phyloP scores from a whole-genome alignment of 2,329 filamentous ascomycete genomes.

The Aspergillus pseudoviridinutans region DNA sequence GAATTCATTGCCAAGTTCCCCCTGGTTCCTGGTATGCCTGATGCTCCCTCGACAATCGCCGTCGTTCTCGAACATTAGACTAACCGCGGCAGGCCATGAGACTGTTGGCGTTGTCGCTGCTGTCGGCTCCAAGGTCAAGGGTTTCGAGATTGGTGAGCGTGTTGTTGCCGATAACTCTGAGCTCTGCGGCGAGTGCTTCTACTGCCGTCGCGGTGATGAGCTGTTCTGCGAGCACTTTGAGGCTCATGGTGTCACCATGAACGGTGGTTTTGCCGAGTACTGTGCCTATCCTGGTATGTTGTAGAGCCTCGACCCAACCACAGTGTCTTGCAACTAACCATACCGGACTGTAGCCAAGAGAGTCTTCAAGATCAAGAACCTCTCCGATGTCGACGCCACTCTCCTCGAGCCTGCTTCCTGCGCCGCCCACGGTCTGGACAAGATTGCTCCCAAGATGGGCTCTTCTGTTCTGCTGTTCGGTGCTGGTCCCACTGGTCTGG shows the following conservation, averaged over 20 bases:
- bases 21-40: constrained; percentile 50
- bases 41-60: constrained; percentile 1
- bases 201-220: constrained; percentile 65
- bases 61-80: neutral
- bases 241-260: constrained; percentile 56
- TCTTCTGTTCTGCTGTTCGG: constrained; percentile 66
- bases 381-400: constrained; percentile 65
- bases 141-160: constrained; percentile 59
- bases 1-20: constrained; percentile 64
- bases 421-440: constrained; percentile 66
- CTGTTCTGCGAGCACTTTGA: constrained; percentile 67
- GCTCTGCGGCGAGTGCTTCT: constrained; percentile 68
- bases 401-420: constrained; percentile 68
- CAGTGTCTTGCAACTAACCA: neutral
- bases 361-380: constrained; percentile 65
- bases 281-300: constrained; percentile 46
- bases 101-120: constrained; percentile 63
- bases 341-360: constrained; percentile 39
- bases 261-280: constrained; percentile 71
- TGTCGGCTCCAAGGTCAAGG: constrained; percentile 55
- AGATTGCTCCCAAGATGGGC: constrained; percentile 62
- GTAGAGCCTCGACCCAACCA: neutral
- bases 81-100: constrained; percentile 53
- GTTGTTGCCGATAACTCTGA: constrained; percentile 56
- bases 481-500: constrained; percentile 64